phyloP scores from a whole-genome alignment of 306 rosid genomes.

The Prosopis cineraria region DNA sequence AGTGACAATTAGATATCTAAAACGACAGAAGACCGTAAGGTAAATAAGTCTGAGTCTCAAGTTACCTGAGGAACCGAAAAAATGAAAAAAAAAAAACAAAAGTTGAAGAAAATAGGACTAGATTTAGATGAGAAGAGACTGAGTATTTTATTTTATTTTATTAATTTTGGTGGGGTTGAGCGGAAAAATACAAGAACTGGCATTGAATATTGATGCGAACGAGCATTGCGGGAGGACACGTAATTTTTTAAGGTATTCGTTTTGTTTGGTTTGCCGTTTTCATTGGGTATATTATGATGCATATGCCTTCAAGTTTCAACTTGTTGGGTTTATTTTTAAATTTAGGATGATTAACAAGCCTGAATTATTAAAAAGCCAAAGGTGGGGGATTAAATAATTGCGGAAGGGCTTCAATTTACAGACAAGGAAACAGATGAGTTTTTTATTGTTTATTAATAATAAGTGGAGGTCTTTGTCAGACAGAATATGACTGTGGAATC shows the following conservation, averaged over 20 bases:
- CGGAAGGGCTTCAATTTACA: neutral
- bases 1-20: neutral
- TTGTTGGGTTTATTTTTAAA: neutral
- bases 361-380: slow-evolving; percentile 2
- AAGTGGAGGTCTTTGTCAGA: slow-evolving; percentile 30
- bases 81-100: neutral
- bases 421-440: neutral
- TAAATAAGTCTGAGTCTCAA: neutral
- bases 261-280: neutral
- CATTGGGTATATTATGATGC: slow-evolving; percentile 35
- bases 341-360: neutral
- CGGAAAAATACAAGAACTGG: neutral
- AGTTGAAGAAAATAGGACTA: neutral
- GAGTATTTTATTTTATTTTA: neutral
- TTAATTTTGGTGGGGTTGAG: slow-evolving; percentile 25
- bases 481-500: slow-evolving; percentile 17
- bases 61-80: neutral
- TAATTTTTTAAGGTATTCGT: neutral
- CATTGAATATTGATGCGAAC: slow-evolving; percentile 35
- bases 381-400: neutral
- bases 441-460: neutral
- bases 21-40: neutral
- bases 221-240: slow-evolving; percentile 34
- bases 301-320: slow-evolving; percentile 27
- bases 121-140: slow-evolving; percentile 38